Conservation (phyloP, 2,329 filamentous ascomycete genomes). For the Cucurbitaria berberidis region DNA sequence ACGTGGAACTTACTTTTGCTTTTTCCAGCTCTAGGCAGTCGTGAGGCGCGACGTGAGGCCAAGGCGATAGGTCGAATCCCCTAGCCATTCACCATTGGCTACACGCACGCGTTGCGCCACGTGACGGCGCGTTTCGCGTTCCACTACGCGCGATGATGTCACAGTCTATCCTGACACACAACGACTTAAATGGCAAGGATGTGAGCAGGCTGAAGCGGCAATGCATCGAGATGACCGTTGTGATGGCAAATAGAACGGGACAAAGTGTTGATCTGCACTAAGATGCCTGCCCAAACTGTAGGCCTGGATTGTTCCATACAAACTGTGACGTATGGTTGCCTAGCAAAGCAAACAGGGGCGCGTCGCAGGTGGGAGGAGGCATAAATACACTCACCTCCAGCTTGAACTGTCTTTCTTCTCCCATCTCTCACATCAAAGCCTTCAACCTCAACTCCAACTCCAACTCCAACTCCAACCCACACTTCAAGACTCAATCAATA, state of each 20-base stretch:
- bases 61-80: slow-evolving; percentile 2
- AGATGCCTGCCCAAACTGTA: slow-evolving; percentile 1
- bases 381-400: slow-evolving; percentile 13
- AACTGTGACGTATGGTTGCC: slow-evolving; percentile 25
- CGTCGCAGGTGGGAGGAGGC: slow-evolving; percentile 8
- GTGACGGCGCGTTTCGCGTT: slow-evolving; percentile 21
- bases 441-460: slow-evolving; percentile 5
- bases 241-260: slow-evolving; percentile 10
- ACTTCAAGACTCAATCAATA: slow-evolving; percentile 4
- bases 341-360: slow-evolving; percentile 16
- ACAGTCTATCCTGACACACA: slow-evolving; percentile 7
- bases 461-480: not conserved
- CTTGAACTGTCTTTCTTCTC: not conserved
- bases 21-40: slow-evolving; percentile 18
- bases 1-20: not conserved
- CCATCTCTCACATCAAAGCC: not conserved
- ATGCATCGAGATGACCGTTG: slow-evolving; percentile 1
- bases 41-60: slow-evolving; percentile 17
- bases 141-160: slow-evolving; percentile 25
- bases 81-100: slow-evolving; percentile 21
- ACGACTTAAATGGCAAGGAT: slow-evolving; percentile 14
- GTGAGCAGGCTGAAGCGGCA: slow-evolving; percentile 21
- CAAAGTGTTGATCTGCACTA: slow-evolving; percentile 11
- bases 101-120: not conserved
- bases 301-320: not conserved